Base-by-base conservation (phyloP, 129 eudicot species). In the Flaveria brownii region DNA sequence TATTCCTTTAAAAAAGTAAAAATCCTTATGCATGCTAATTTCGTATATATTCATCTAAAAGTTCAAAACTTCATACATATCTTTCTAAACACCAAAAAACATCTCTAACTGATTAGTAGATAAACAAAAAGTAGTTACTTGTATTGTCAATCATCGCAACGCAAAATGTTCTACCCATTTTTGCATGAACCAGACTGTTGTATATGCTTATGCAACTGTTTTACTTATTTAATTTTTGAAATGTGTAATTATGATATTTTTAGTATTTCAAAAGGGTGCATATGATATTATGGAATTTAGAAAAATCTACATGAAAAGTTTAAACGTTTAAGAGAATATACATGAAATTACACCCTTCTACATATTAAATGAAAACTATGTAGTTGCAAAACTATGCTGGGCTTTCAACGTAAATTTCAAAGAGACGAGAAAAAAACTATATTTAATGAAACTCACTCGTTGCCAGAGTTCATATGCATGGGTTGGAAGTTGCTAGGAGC, bases 401-500 rank as follows among this genome's bases (percentile, higher is more conserved):
- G 64, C 73, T 65, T 76, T 33, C 46, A 66, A 18, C 12, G 66
- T 65, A 43, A 66, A 51, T 36, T 36, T 51, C 14, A 5, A 52
- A 25, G 41, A 30, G 43, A 56, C 1, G 43, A 6, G 39, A 60
- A 42, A 12, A 25, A 12, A n/a, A 57, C 26, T 69, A 57, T 46
- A 16, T 59, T 17, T 22, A 63, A 23, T 20, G 16, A 66, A 43
- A 80, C 84, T 80, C 79, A 80, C 84, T 94, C 92, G 39, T 86
- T 89, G 70, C 93, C 98, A 68, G 98, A 83, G 87, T 89, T 87
- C 91, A 94, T 91, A 72, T 91, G 89, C 87, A 94, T 91, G 18
- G 93, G 93, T 65, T 89, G 97, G 71, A 87, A 91, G 72, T 88
- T 94, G 8, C 90, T 88, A 1, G 85, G 96, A 42, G 97, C 97